Evolutionary conservation across 2,329 filamentous ascomycete species (phyloP).

Genomic region (Lachnellula occidentalis): DNA sequence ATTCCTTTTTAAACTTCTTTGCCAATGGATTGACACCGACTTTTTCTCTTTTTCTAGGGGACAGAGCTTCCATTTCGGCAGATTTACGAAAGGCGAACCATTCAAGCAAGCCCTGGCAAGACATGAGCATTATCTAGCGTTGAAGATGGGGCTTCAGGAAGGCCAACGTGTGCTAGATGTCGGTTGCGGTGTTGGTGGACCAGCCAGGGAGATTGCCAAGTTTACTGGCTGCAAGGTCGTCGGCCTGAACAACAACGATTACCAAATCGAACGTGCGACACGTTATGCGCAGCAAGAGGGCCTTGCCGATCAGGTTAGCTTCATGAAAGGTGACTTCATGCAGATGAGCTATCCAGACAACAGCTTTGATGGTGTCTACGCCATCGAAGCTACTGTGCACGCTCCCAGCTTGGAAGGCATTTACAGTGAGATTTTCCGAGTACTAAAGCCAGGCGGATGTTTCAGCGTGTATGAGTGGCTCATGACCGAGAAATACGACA

Average conservation of each 20-base stretch:
- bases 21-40: too few relatives aligned
- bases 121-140: conserved; percentile 95
- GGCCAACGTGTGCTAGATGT: conserved; percentile 91
- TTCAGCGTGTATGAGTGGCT: conserved; percentile 99
- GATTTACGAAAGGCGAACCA: conserved; percentile 78
- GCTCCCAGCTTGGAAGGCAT: conserved; percentile 86
- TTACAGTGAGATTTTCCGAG: conserved; percentile 90
- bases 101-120: conserved; percentile 91
- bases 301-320: conserved; percentile 72
- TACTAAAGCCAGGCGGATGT: conserved; percentile 89
- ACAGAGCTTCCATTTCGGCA: conserved; percentile 95
- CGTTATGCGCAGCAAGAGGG: conserved; percentile 78
- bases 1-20: too few relatives aligned
- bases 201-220: conserved; percentile 91
- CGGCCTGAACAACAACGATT: conserved; percentile 98
- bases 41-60: conserved; percentile 36
- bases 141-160: conserved; percentile 79
- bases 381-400: conserved; percentile 95
- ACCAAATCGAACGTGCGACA: conserved; percentile 93
- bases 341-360: conserved; percentile 95
- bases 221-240: conserved; percentile 87
- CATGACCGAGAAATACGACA: conserved; percentile 95
- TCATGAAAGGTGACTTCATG: conserved; percentile 97
- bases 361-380: conserved; percentile 90
- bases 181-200: conserved; percentile 93